Base-by-base conservation (phyloP, 2,329 filamentous ascomycete species). In the Juglanconis juglandina region DNA sequence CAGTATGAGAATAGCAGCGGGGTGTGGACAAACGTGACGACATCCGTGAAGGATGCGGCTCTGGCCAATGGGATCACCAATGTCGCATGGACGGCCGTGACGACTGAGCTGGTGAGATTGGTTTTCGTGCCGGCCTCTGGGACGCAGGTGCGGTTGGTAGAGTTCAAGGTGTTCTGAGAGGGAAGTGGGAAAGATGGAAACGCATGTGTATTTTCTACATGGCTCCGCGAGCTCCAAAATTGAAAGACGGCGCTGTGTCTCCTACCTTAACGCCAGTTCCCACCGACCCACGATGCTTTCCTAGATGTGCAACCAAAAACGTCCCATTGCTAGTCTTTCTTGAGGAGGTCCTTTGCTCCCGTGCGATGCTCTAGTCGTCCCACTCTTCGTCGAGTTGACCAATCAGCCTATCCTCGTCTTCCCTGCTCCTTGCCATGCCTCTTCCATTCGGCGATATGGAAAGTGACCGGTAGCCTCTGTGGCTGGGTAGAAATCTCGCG, bases 321-420 rank as follows among this genome's bases (percentile, higher is more conserved):
- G 41, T 53, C 17, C 47, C 41, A 42, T 33, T 8, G 8, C 17
- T 11, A 30, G 17, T 2, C 46, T 11, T 8, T 30, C 57, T 49
- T 8, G 44, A 55, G 37, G 24, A 32, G 34, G 11, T 34, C 24
- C 1, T 24, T 49, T 24, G 32, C 10, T 10, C 30, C 13, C 47
- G 37, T 39, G 9, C 13, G n/a, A 32, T 9, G 14, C 11, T 30
- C 54, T 74, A 87, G 65, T 96, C 93, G 68, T 97, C 93, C 94
- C 94, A 98, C 72, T 97, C 93, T 73, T 98, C 94, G 69, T 98
- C 95, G 62, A 97, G 80, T 74, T 97, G 92, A 73, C 98, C 94
- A 72, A 99, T 98, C 68, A 98, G 77, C 64, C 92, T 81, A 74
- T 98, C 97, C 76, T 98, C 95, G 58, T 92, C 93, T 61, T 97